These are phyloP conservation scores for Didymella pomorum DNA, from an alignment of 2,329 filamentous ascomycete species.

Conservation along the genomic window DNA sequence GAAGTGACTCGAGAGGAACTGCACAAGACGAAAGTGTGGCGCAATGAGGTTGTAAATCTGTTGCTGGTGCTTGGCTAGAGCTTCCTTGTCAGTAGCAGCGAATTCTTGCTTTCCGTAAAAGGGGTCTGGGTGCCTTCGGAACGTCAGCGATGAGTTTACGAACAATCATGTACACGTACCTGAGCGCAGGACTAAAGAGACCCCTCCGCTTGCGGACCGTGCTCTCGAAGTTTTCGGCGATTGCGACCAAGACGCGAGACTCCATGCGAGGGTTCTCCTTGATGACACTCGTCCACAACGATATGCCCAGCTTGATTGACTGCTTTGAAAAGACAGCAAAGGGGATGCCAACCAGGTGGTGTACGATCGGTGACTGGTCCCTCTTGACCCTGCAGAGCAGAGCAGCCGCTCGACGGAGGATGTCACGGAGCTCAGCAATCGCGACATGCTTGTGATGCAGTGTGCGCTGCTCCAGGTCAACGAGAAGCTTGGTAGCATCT, in stretches of 20 bases:
- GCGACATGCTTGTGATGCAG: conserved; percentile 73
- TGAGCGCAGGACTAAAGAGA: conserved; percentile 77
- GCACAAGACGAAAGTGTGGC: conserved; percentile 83
- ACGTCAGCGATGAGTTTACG: conserved; percentile 39
- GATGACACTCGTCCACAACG: conserved; percentile 94
- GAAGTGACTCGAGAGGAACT: conserved; percentile 94
- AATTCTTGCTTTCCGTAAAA: conserved; percentile 94
- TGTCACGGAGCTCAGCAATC: conserved; percentile 78
- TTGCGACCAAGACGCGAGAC: conserved; percentile 82
- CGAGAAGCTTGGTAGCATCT: conserved; percentile 66
- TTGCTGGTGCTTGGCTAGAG: conserved; percentile 77
- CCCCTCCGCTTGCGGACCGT: conserved; percentile 80
- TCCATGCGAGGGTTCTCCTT: conserved; percentile 94
- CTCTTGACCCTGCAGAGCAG: conserved; percentile 80
- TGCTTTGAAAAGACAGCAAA: conserved; percentile 94
- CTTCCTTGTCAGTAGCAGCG: conserved; percentile 83
- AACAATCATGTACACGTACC: conserved; percentile 54
- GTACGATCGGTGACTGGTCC: conserved; percentile 80
- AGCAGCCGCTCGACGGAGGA: conserved; percentile 83
- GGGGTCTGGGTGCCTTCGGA: conserved; percentile 72
- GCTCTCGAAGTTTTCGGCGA: conserved; percentile 89
- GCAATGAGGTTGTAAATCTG: conserved; percentile 82
- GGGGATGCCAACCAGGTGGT: conserved; percentile 89
- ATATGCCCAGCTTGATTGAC: conserved; percentile 93
- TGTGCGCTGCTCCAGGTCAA: conserved; percentile 76